Base-by-base conservation (phyloP, 2,329 filamentous ascomycete species). In the Phoma sp. region DNA sequence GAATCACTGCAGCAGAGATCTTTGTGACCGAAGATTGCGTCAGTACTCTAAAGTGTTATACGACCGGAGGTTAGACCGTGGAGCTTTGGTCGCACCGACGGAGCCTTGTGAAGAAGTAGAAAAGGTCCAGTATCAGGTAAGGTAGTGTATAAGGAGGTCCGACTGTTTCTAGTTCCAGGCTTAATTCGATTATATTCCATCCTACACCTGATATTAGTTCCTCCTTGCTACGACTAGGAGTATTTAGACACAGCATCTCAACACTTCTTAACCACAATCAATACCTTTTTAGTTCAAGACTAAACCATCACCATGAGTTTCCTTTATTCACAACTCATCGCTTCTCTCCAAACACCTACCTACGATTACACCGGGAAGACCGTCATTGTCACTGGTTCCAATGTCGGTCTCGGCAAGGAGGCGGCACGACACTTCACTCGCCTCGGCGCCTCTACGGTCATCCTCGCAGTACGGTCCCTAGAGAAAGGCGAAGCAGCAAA, bases 371-470 rank as follows among this genome's bases (percentile, higher is more conserved):
- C 26, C 3, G 62, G 59, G n/a, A 71, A 78, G 48, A 77, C 76
- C 0, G 64, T 77, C 42, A 73, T 81, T 14, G 70, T 81, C 7
- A 82, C 71, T 3, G 73, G 73, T 23, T 49, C 60, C 14, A 76
- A 74, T 56, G 54, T 53, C 4, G 73, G 73, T 12, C 53, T 76
- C 0, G 73, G 74, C 30, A 62, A 67, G 20, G 65, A 70, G 59
- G 66, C 71, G 20, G 63, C 64, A 7, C 38, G 65, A 7, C 66
- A 73, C 40, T 67, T 71, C 40, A 63, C 65, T 18, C 55, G 62
- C 5, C 53, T 67, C 5, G 65, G 64, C 14, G 50, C 56, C 2
- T 32, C 37, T 5, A 64, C 56, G 25, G 42, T 75, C 36, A 69
- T 76, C 49, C 62, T 76, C 9, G 73, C 59, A 7, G 69, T 72